These are phyloP conservation scores for Huntiella decipiens DNA, from an alignment of 2,329 filamentous ascomycete species.

Conservation along the genomic window DNA sequence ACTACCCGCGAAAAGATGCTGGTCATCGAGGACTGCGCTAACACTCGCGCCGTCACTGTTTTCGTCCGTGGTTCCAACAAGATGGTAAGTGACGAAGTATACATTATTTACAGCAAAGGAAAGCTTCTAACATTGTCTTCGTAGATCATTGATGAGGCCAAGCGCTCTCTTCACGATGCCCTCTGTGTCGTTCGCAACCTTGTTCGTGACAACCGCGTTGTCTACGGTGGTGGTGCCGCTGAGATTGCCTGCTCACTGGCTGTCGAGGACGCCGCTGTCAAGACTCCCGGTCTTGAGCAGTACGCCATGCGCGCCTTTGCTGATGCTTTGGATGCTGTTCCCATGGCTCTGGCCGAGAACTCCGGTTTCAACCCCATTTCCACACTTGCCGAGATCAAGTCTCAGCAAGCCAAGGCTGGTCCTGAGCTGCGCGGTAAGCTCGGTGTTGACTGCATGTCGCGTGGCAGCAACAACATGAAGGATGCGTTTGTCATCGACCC, in stretches of 20 bases:
- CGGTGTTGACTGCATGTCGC: conserved; percentile 95
- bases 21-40: conserved; percentile 97
- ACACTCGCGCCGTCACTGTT: conserved; percentile 86
- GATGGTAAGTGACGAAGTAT: conserved; percentile 48
- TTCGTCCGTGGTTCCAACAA: conserved; percentile 98
- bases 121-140: background rate
- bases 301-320: conserved; percentile 98
- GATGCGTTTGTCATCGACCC: conserved; percentile 97
- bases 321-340: conserved; percentile 80
- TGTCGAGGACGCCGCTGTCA: conserved; percentile 83
- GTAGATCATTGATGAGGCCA: conserved; percentile 96
- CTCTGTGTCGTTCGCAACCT: conserved; percentile 95
- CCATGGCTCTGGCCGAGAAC: conserved; percentile 95
- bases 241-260: conserved; percentile 95
- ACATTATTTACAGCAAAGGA: background rate
- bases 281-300: conserved; percentile 93
- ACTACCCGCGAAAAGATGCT: conserved; percentile 99
- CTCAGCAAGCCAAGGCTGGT: conserved; percentile 70
- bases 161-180: conserved; percentile 90
- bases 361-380: conserved; percentile 91
- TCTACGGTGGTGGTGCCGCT: conserved; percentile 90
- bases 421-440: conserved; percentile 37
- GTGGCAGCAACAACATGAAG: conserved; percentile 91
- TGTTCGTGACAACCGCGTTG: conserved; percentile 86
- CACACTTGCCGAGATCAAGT: conserved; percentile 86